phyloP scores from a whole-genome alignment of 441 rosid genomes.

The Viola pubescens region DNA sequence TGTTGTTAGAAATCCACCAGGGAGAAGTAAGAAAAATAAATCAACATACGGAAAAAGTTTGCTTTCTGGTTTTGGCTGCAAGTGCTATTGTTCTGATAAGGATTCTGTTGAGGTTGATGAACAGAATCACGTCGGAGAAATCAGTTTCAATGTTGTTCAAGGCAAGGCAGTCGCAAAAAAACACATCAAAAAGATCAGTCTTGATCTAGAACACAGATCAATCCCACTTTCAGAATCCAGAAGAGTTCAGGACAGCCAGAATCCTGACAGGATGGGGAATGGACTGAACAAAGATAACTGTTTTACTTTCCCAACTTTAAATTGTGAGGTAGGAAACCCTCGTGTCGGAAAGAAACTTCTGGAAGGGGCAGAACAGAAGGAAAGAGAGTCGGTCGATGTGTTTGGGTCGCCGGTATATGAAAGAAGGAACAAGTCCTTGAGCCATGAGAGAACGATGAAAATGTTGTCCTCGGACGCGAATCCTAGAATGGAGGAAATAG shows the following conservation, averaged over 20 bases:
- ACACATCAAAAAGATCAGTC: constrained; percentile 7
- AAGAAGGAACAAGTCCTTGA: constrained; percentile 27
- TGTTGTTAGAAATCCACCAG: constrained; percentile 19
- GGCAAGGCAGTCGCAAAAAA: constrained; percentile 8
- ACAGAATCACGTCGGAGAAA: constrained; percentile 31
- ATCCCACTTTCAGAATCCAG: constrained; percentile 9
- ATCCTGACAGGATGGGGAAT: constrained; percentile 9
- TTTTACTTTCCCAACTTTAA: constrained; percentile 25
- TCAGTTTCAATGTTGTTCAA: constrained; percentile 31
- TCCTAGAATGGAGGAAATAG: constrained; percentile 27
- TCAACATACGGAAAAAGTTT: constrained; percentile 30
- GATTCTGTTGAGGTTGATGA: constrained; percentile 47
- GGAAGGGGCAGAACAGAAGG: constrained; percentile 25
- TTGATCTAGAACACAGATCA: constrained; percentile 10
- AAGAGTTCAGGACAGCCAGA: constrained; percentile 16
- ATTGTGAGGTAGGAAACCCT: constrained; percentile 19
- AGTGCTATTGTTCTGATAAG: constrained; percentile 52
- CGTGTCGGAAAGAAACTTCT: constrained; percentile 24
- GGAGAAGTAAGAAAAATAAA: constrained; percentile 22
- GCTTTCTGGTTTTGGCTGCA: constrained; percentile 53
- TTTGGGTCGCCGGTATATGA: constrained; percentile 47
- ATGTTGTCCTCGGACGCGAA: constrained; percentile 36
- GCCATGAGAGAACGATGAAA: constrained; percentile 33
- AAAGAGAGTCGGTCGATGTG: constrained; percentile 44
- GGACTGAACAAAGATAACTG: constrained; percentile 19